A percentile compares a stretch with the other conserved stretches of the same genome.
Evolutionary conservation across 805 yeast genomes (phyloP).

Genomic region (Candida orba): DNA sequence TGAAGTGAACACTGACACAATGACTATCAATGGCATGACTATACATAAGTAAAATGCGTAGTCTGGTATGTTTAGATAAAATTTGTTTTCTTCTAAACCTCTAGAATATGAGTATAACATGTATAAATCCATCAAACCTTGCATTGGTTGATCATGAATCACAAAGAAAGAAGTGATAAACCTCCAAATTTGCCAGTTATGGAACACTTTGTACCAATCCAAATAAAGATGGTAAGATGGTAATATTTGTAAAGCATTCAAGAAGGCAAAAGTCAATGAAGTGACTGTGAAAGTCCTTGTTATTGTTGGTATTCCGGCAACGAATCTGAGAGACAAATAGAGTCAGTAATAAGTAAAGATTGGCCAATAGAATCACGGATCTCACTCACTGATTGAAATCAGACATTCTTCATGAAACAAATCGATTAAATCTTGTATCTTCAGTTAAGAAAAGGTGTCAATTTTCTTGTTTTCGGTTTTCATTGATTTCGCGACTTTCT

Average conservation of each 20-base stretch:
- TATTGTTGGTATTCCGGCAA: conserved; percentile 46
- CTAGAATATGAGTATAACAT: conserved; percentile 50
- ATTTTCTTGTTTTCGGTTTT: neutral
- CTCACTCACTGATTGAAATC: conserved; percentile 10
- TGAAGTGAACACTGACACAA: conserved; percentile 26
- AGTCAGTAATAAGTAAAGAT: too few species aligned
- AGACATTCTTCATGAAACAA: neutral
- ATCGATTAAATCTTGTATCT: too few species aligned
- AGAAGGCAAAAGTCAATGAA: conserved; percentile 39
- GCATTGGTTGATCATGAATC: conserved; percentile 34
- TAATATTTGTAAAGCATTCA: conserved; percentile 25
- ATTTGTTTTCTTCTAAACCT: conserved; percentile 49
- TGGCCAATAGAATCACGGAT: neutral
- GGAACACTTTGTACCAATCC: conserved; percentile 25
- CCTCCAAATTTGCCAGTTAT: conserved; percentile 37
- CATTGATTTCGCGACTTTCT: too few species aligned
- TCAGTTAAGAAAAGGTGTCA: neutral
- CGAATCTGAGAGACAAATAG: conserved; percentile 23
- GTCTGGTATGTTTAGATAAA: conserved; percentile 41
- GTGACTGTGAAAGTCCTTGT: conserved; percentile 48
- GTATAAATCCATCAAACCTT: conserved; percentile 44
- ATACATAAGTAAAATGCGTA: conserved; percentile 47
- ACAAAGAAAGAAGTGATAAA: conserved; percentile 44
- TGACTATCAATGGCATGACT: conserved; percentile 40
- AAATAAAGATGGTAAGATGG: conserved; percentile 18